Conservation (phyloP, 345 rosid genomes). For the Chamaenerion angustifolium region DNA sequence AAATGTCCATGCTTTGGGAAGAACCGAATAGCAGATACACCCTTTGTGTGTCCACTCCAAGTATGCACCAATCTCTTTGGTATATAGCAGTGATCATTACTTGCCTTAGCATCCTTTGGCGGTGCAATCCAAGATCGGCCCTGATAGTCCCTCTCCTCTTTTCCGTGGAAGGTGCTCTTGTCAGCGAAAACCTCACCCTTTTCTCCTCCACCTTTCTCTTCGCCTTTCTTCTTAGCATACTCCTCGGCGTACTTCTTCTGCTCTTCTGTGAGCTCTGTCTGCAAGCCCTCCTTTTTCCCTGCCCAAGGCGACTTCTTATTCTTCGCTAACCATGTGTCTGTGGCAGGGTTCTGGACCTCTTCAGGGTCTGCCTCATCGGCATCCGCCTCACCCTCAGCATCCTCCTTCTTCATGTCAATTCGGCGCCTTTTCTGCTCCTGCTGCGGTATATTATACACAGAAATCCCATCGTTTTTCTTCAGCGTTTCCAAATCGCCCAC, state of each 20-base stretch:
- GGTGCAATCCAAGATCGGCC: conserved; percentile 94
- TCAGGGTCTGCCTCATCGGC: conserved; percentile 20
- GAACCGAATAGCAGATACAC: conserved; percentile 78
- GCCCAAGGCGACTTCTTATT: conserved; percentile 95
- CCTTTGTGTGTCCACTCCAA: conserved; percentile 84
- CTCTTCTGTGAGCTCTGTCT: conserved; percentile 75
- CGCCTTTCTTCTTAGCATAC: conserved; percentile 83
- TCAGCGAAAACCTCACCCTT: conserved; percentile 77
- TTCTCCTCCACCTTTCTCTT: conserved; percentile 44
- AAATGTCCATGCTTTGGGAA: conserved; percentile 96
- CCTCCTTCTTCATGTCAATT: conserved; percentile 42
- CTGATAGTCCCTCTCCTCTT: conserved; percentile 91
- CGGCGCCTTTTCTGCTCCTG: conserved; percentile 70
- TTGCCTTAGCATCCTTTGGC: conserved; percentile 86
- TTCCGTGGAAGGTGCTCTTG: conserved; percentile 88
- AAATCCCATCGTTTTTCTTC: conserved; percentile 43
- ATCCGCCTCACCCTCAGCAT: conserved; percentile 20
- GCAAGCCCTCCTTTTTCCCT: conserved; percentile 78
- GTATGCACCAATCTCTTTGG: conserved; percentile 77
- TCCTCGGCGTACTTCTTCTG: conserved; percentile 97
- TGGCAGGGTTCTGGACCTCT: conserved; percentile 72
- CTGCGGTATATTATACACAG: conserved; percentile 72
- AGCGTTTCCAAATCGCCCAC: conserved; percentile 71
- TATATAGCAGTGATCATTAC: conserved; percentile 80
- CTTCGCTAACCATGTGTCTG: conserved; percentile 63